Conservation (phyloP, 2,329 filamentous ascomycete species). For the Xylariaceae sp. region DNA sequence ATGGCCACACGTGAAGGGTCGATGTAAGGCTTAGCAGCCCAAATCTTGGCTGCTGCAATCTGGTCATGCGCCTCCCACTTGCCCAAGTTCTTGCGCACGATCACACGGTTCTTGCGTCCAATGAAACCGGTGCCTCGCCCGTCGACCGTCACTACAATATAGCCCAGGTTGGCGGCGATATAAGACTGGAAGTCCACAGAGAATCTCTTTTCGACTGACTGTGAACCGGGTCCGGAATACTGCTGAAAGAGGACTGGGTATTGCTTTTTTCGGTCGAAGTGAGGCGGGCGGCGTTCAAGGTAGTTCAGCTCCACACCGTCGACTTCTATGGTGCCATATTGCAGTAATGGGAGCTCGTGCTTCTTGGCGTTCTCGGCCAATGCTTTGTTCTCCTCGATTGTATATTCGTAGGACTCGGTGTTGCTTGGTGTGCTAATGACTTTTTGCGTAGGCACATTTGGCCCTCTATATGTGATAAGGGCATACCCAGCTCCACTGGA, state of each 20-base stretch:
- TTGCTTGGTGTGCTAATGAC: conserved; percentile 76
- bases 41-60: conserved; percentile 81
- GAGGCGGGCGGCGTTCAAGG: conserved; percentile 79
- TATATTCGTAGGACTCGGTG: conserved; percentile 53
- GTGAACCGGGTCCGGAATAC: conserved; percentile 92
- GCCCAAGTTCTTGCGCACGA: conserved; percentile 77
- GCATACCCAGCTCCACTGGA: conserved; percentile 75
- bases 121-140: conserved; percentile 87
- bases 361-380: conserved; percentile 63
- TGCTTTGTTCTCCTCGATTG: conserved; percentile 69
- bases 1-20: conserved; percentile 79
- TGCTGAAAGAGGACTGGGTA: conserved; percentile 94
- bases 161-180: conserved; percentile 75
- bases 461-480: conserved; percentile 77
- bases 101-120: conserved; percentile 74
- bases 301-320: conserved; percentile 65
- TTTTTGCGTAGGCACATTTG: conserved; percentile 83
- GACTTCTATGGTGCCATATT: conserved; percentile 79
- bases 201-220: conserved; percentile 76
- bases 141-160: conserved; percentile 91
- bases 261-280: conserved; percentile 75
- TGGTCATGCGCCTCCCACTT: conserved; percentile 82
- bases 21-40: conserved; percentile 73
- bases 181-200: conserved; percentile 84
- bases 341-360: conserved; percentile 73